These are phyloP conservation scores for Mycena polygramma DNA, from an alignment of 768 basidiomycete species.

Conservation along the genomic window DNA sequence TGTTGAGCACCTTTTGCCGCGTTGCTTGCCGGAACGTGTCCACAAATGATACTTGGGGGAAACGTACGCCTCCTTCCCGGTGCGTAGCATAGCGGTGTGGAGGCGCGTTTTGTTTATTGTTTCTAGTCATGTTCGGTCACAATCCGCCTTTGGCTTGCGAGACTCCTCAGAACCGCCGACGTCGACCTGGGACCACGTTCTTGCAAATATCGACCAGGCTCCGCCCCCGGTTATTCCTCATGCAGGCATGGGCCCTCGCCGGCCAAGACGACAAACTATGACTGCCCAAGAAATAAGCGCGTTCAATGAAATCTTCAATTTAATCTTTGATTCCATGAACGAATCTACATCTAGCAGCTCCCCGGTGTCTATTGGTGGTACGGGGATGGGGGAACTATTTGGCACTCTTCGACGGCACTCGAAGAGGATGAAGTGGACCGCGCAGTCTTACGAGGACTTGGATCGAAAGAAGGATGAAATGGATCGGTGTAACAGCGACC, in stretches of 20 bases:
- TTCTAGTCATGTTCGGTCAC: slow-evolving; percentile 23
- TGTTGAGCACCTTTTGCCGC: slow-evolving; percentile 6
- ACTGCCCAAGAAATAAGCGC: slow-evolving; percentile 75
- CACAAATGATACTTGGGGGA: not conserved
- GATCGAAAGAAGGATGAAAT: slow-evolving; percentile 83
- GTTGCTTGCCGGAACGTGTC: slow-evolving; percentile 20
- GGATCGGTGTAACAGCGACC: slow-evolving; percentile 75
- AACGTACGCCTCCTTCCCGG: not conserved
- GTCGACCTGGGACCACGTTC: slow-evolving; percentile 66
- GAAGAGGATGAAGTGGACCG: slow-evolving; percentile 64
- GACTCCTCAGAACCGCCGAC: slow-evolving; percentile 36
- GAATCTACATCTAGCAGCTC: slow-evolving; percentile 40
- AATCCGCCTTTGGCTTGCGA: slow-evolving; percentile 43
- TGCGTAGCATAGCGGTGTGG: not conserved
- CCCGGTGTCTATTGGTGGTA: slow-evolving; percentile 38
- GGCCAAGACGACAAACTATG: slow-evolving; percentile 66
- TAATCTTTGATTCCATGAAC: slow-evolving; percentile 70
- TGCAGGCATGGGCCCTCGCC: slow-evolving; percentile 22
- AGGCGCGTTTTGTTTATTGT: not conserved
- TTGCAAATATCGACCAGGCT: slow-evolving; percentile 57
- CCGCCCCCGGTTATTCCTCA: slow-evolving; percentile 42
- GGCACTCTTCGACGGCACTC: slow-evolving; percentile 66
- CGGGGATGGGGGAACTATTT: slow-evolving; percentile 64
- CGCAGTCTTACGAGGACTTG: slow-evolving; percentile 65
- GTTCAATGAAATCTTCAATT: slow-evolving; percentile 81